phyloP scores from a whole-genome alignment of 2,329 filamentous ascomycete species.

The Emydomyces testavorans region DNA sequence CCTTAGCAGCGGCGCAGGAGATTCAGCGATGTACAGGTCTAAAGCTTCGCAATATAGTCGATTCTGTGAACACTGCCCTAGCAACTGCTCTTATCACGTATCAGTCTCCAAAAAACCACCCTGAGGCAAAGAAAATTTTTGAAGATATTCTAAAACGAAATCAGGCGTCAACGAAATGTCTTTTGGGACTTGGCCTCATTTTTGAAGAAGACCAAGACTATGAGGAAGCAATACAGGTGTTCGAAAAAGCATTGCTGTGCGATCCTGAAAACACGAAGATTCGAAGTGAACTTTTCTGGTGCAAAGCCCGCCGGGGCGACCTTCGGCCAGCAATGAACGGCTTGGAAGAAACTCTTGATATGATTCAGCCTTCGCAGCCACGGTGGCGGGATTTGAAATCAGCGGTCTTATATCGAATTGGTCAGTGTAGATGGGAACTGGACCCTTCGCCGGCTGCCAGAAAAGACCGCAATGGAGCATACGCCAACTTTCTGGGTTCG shows the following conservation, averaged over 20 bases:
- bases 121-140: conserved; percentile 78
- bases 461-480: conserved; percentile 70
- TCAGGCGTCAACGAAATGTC: conserved; percentile 61
- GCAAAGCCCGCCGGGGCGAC: conserved; percentile 71
- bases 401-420: conserved; percentile 76
- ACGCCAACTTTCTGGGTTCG: conserved; percentile 68
- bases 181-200: conserved; percentile 84
- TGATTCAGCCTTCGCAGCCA: conserved; percentile 51
- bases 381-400: conserved; percentile 62
- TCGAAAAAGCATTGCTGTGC: conserved; percentile 61
- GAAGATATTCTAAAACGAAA: conserved; percentile 68
- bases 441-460: conserved; percentile 63
- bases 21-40: conserved; percentile 59
- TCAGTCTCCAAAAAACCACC: conserved; percentile 78
- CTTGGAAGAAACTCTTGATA: conserved; percentile 56
- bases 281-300: conserved; percentile 82
- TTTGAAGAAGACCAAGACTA: conserved; percentile 90
- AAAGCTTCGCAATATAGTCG: conserved; percentile 54
- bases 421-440: conserved; percentile 74
- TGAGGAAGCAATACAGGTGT: conserved; percentile 64
- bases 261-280: conserved; percentile 67
- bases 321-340: conserved; percentile 56
- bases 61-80: conserved; percentile 64
- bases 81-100: conserved; percentile 84
- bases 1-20: conserved; percentile 48